A percentile compares a stretch with the other conserved stretches of the same genome.
Evolutionary conservation across 2,329 filamentous ascomycete species (phyloP).

Genomic region (Apiospora hydei): DNA sequence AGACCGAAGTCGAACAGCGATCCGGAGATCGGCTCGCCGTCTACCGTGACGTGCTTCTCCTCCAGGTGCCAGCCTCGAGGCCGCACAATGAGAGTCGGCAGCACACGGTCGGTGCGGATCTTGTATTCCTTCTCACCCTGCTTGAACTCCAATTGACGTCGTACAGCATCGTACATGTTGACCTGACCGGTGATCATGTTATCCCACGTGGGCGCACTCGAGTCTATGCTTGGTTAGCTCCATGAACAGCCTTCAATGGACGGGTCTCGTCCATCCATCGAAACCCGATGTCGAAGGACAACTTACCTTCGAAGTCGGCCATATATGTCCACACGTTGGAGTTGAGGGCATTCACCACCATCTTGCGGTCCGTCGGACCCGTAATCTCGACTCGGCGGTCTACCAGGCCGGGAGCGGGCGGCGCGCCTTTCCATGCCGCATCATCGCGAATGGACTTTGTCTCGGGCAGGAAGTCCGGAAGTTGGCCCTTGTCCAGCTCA

Average conservation of each 20-base stretch:
- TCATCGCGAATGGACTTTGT: conserved; percentile 95
- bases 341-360: conserved; percentile 98
- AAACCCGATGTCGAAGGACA: not conserved
- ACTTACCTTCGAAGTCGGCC: conserved; percentile 95
- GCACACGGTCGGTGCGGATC: conserved; percentile 85
- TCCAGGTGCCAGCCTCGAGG: conserved; percentile 97
- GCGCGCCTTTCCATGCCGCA: conserved; percentile 89
- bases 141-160: conserved; percentile 95
- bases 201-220: conserved; percentile 95
- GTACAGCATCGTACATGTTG: conserved; percentile 95
- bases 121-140: conserved; percentile 96
- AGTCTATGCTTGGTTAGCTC: conserved; percentile 65
- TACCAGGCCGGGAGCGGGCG: conserved; percentile 88
- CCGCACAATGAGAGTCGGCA: conserved; percentile 90
- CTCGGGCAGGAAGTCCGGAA: conserved; percentile 95
- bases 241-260: conserved; percentile 22
- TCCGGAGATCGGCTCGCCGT: conserved; percentile 93
- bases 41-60: conserved; percentile 96
- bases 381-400: conserved; percentile 98
- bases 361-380: conserved; percentile 95
- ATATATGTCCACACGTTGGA: conserved; percentile 98
- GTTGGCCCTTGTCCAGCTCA: conserved; percentile 86
- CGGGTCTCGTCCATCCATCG: not conserved
- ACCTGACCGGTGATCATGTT: conserved; percentile 99
- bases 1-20: conserved; percentile 96